phyloP scores from a whole-genome alignment of 164 flowering plant species.

The Vitis vinifera region DNA sequence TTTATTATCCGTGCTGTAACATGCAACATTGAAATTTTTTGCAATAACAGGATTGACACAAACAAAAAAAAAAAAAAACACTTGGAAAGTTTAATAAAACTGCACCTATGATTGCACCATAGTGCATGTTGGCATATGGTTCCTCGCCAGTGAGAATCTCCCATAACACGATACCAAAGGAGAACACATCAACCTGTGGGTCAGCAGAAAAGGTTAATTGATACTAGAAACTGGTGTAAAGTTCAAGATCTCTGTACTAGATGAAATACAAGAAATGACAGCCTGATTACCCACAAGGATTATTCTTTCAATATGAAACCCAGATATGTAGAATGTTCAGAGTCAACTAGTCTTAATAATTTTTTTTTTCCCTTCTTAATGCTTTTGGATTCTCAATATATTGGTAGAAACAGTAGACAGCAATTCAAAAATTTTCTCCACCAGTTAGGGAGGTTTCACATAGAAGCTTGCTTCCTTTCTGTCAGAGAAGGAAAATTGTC shows the following conservation, averaged over 20 bases:
- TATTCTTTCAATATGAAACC: too few relatives aligned
- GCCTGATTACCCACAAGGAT: background rate
- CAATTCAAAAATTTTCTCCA: too few relatives aligned
- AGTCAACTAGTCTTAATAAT: too few relatives aligned
- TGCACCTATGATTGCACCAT: slow-evolving; percentile 91
- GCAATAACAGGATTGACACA: background rate
- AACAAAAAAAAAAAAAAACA: background rate
- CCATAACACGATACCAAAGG: slow-evolving; percentile 98
- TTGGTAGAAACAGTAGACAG: too few relatives aligned
- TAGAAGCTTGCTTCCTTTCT: too few relatives aligned
- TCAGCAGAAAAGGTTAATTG: background rate
- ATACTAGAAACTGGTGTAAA: background rate
- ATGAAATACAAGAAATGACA: background rate
- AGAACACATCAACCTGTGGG: slow-evolving; percentile 93
- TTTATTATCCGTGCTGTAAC: too few relatives aligned
- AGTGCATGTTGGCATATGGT: slow-evolving; percentile 97
- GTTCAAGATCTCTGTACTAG: background rate
- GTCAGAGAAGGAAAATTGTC: too few relatives aligned
- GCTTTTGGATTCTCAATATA: too few relatives aligned
- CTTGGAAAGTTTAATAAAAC: background rate
- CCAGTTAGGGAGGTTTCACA: too few relatives aligned
- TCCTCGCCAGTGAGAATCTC: slow-evolving; percentile 98
- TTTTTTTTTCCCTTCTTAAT: too few relatives aligned
- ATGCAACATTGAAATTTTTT: too few relatives aligned
- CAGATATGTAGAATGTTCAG: too few relatives aligned